Conservation (phyloP, 148 eudicot genomes). For the Pouteria glomerata region DNA sequence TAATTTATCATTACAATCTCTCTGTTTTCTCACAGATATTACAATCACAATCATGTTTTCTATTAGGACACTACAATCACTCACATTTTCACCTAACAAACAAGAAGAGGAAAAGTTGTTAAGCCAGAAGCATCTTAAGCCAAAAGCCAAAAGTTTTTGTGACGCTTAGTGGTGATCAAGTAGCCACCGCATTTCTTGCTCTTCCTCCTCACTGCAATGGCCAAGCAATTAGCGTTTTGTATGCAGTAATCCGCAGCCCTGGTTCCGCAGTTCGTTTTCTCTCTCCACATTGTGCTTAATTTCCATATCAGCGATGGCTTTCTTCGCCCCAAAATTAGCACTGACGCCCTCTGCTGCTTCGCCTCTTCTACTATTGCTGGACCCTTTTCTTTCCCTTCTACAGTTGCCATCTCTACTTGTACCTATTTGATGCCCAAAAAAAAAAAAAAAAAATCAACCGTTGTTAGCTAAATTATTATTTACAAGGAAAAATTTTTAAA, state of each 20-base stretch:
- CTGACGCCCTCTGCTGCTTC: constrained; percentile 39
- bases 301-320: constrained; percentile 50
- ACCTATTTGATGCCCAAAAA: constrained; percentile 51
- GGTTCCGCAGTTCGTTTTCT: constrained; percentile 25
- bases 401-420: constrained; percentile 47
- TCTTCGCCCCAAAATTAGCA: constrained; percentile 59
- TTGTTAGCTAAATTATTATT: no score
- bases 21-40: no score
- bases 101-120: no score
- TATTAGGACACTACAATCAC: no score
- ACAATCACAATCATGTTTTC: no score
- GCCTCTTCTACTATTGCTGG: constrained; percentile 57
- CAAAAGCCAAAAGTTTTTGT: constrained; percentile 80
- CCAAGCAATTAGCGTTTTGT: constrained; percentile 65
- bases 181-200: constrained; percentile 72
- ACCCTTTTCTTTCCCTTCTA: constrained; percentile 66
- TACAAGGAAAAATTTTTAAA: no score
- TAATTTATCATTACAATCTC: no score
- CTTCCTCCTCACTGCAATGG: constrained; percentile 72
- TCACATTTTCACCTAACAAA: no score
- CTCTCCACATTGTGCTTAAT: constrained; percentile 36
- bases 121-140: no score
- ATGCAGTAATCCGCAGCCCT: constrained; percentile 66
- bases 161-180: constrained; percentile 72
- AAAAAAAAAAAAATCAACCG: no score